phyloP scores from a whole-genome alignment of 2,329 filamentous ascomycete genomes.

The Pezicula carpinea region DNA sequence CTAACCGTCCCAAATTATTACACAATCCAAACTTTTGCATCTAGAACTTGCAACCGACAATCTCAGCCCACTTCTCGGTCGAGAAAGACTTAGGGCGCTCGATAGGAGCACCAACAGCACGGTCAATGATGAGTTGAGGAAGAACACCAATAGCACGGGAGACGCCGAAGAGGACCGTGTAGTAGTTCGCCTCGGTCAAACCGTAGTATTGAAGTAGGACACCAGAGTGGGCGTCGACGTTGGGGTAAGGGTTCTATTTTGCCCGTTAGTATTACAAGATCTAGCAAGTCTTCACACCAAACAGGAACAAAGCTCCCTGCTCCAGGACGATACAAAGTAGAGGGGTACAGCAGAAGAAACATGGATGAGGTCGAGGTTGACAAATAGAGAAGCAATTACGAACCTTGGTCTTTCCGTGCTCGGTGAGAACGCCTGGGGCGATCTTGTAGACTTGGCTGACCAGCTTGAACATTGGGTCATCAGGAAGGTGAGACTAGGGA shows the following conservation, averaged over 20 bases:
- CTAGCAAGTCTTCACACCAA: slow-evolving; percentile 38
- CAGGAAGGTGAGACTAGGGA: slow-evolving; percentile 21
- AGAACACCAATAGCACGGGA: slow-evolving; percentile 97
- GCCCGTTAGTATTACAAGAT: not conserved
- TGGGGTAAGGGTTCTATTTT: slow-evolving; percentile 80
- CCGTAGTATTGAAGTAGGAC: slow-evolving; percentile 99
- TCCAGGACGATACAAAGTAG: slow-evolving; percentile 49
- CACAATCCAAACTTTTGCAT: not conserved
- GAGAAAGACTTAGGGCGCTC: slow-evolving; percentile 99
- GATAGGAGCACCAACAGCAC: slow-evolving; percentile 92
- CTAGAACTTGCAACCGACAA: slow-evolving; percentile 84
- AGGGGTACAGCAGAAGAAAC: too few relatives aligned
- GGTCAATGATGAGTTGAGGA: slow-evolving; percentile 99
- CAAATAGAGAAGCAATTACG: not conserved
- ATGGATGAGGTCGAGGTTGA: slow-evolving; percentile 77
- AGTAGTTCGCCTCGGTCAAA: slow-evolving; percentile 98
- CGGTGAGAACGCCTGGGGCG: slow-evolving; percentile 90
- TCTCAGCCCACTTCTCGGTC: slow-evolving; percentile 93
- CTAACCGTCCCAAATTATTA: not conserved
- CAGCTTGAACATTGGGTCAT: slow-evolving; percentile 69
- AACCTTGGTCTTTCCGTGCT: slow-evolving; percentile 98
- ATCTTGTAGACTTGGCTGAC: slow-evolving; percentile 99
- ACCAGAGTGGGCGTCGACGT: slow-evolving; percentile 98
- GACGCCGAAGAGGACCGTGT: slow-evolving; percentile 99
- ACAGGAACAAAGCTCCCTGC: not conserved